Percentiles rank a stretch among this genome's conserved stretches.
These are phyloP conservation scores for Coffea humblotiana DNA, from an alignment of 305 asterid genomes.

Conservation along the genomic window DNA sequence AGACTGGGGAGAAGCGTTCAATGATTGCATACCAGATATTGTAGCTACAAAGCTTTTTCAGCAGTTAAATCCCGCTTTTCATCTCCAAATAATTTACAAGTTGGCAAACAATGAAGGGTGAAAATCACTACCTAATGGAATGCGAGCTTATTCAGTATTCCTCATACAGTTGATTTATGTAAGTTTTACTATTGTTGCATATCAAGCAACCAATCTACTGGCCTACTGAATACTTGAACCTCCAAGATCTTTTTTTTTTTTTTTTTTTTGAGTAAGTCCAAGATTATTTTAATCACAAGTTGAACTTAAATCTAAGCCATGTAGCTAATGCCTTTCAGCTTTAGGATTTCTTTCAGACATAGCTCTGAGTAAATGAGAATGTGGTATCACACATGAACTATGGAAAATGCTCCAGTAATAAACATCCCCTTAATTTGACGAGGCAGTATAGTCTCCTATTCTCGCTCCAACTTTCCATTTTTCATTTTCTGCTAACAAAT, in stretches of 20 bases:
- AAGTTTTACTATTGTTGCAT: not conserved
- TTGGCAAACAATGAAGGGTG: not conserved
- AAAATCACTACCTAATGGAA: not conserved
- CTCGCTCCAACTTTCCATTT: too few species aligned
- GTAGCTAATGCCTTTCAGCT: not conserved
- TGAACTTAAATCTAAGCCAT: not conserved
- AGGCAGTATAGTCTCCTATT: not conserved
- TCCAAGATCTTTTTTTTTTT: not conserved
- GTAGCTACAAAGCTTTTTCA: not conserved
- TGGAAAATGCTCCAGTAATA: not conserved
- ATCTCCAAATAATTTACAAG: not conserved
- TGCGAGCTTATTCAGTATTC: not conserved
- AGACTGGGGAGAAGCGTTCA: not conserved
- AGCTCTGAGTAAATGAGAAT: not conserved
- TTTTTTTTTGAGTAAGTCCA: too few species aligned
- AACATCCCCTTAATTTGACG: not conserved
- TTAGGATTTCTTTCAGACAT: not conserved
- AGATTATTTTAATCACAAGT: too few species aligned
- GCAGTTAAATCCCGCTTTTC: not conserved
- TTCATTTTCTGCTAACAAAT: too few species aligned
- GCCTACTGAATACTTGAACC: not conserved
- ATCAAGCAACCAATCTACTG: not conserved
- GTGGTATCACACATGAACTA: not conserved
- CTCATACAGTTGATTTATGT: not conserved
- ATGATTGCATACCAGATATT: not conserved